phyloP scores from a whole-genome alignment of 2,329 filamentous ascomycete genomes.

The Sporothrix mexicana region DNA sequence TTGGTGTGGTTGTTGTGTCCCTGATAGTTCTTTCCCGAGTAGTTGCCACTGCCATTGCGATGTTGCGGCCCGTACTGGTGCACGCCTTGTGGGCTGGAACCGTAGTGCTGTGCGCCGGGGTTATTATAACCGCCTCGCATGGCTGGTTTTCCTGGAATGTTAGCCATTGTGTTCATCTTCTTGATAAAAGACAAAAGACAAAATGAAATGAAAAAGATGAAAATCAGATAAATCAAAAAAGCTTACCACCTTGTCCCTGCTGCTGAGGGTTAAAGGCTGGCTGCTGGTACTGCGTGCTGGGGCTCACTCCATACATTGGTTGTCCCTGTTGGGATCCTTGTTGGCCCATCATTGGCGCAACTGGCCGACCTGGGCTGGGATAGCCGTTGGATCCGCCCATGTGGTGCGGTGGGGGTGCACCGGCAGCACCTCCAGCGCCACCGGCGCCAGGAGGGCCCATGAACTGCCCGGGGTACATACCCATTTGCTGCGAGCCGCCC shows the following conservation, averaged over 20 bases:
- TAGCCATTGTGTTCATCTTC: constrained; percentile 5
- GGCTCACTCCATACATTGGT: constrained; percentile 76
- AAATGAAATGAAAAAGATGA: neutral
- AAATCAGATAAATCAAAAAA: constrained; percentile 14
- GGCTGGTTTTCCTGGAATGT: constrained; percentile 54
- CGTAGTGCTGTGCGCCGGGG: constrained; percentile 65
- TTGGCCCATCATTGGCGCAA: constrained; percentile 86
- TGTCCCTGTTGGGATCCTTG: constrained; percentile 94
- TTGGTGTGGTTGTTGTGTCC: constrained; percentile 46
- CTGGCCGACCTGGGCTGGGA: constrained; percentile 81
- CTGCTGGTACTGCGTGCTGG: constrained; percentile 74
- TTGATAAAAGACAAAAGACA: neutral
- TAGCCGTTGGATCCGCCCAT: constrained; percentile 76
- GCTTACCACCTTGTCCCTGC: constrained; percentile 72
- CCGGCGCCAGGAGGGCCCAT: constrained; percentile 60
- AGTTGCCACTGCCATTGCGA: constrained; percentile 63
- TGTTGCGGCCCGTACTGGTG: constrained; percentile 67
- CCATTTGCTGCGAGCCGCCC: constrained; percentile 72
- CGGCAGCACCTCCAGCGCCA: neutral
- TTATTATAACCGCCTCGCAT: constrained; percentile 64
- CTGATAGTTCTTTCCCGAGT: constrained; percentile 55
- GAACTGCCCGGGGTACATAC: constrained; percentile 79
- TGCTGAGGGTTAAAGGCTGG: constrained; percentile 74
- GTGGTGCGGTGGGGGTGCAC: constrained; percentile 54
- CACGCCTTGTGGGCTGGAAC: constrained; percentile 68